Conservation (phyloP, 1,284 basidiomycete genomes). For the Malassezia brasiliensis region DNA sequence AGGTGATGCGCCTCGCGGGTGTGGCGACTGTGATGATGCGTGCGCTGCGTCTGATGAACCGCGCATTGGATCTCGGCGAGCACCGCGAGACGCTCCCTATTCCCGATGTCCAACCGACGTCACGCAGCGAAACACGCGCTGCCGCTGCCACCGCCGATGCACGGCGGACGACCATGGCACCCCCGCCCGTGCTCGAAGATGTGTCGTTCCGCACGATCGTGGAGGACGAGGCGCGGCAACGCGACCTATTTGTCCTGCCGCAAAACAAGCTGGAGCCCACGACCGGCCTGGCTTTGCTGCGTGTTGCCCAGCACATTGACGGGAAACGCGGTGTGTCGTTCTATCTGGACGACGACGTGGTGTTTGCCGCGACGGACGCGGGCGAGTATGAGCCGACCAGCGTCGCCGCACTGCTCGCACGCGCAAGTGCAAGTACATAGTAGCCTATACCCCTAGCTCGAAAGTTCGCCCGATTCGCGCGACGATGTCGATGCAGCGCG, state of each 20-base stretch:
- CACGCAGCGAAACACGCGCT: not conserved
- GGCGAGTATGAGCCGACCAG: conserved; percentile 10
- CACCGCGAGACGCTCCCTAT: conserved; percentile 47
- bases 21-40: conserved; percentile 69
- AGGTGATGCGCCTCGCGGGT: conserved; percentile 53
- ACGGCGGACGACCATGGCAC: not conserved
- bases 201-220: conserved; percentile 76
- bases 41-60: conserved; percentile 82
- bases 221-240: conserved; percentile 70
- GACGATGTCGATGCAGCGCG: not conserved
- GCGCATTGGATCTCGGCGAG: conserved; percentile 62
- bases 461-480: conserved; percentile 7
- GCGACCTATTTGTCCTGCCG: conserved; percentile 80
- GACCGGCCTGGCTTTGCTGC: conserved; percentile 72
- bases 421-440: not conserved
- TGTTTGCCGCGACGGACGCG: conserved; percentile 12
- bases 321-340: conserved; percentile 74
- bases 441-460: conserved; percentile 1
- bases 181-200: conserved; percentile 20
- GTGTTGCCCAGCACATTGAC: conserved; percentile 65
- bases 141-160: not conserved
- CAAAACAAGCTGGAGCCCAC: conserved; percentile 68
- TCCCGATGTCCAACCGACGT: conserved; percentile 54
- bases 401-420: conserved; percentile 5
- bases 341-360: conserved; percentile 71